Evolutionary conservation across 2,329 filamentous ascomycete species (phyloP).

Genomic region (Fusarium graminum): DNA sequence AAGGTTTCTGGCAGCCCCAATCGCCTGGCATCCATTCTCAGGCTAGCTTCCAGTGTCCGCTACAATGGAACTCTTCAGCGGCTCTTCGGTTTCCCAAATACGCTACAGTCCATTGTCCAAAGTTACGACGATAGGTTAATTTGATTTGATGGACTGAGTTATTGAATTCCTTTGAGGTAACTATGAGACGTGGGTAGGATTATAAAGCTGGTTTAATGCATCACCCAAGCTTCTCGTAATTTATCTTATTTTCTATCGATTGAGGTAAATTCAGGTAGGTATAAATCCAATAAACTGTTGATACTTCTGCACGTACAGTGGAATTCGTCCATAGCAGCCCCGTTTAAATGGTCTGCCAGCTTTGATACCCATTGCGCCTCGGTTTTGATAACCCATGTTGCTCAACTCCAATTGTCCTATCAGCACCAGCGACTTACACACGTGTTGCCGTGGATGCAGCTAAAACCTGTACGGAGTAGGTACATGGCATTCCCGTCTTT

Average conservation of each 20-base stretch:
- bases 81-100: constrained; percentile 27
- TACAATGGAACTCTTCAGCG: constrained; percentile 19
- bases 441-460: constrained; percentile 29
- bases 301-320: too few relatives aligned
- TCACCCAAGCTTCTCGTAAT: too few relatives aligned
- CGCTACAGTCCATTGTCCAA: too few relatives aligned
- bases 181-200: too few relatives aligned
- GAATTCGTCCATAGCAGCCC: constrained; percentile 24
- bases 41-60: background rate
- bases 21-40: constrained; percentile 1
- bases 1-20: constrained; percentile 11
- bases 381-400: constrained; percentile 3
- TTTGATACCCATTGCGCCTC: constrained; percentile 15
- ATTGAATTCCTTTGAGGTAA: too few relatives aligned
- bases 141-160: too few relatives aligned
- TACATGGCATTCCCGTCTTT: constrained; percentile 30
- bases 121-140: too few relatives aligned
- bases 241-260: too few relatives aligned
- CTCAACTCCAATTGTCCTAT: constrained; percentile 38
- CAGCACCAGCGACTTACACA: constrained; percentile 31
- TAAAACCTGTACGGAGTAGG: constrained; percentile 30
- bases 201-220: too few relatives aligned
- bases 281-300: too few relatives aligned
- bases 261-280: too few relatives aligned
- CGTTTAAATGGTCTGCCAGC: constrained; percentile 6